A percentile compares a stretch with the other conserved stretches of the same genome.
Conservation (phyloP, 2,329 filamentous ascomycete genomes). For the Apiospora saccharicola region DNA sequence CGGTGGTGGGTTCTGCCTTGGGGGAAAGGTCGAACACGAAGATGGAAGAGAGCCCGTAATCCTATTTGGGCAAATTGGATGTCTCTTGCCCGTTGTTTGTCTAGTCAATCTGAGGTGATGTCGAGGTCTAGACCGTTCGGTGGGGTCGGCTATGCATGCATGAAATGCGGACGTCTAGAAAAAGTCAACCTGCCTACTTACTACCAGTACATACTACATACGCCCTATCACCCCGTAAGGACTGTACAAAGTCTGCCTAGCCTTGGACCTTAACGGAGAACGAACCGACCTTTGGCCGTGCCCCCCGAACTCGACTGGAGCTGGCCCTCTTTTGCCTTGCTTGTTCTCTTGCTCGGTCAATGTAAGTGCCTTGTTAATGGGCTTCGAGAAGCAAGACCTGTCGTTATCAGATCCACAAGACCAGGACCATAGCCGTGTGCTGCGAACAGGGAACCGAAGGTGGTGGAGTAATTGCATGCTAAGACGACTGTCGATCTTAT, state of each 20-base stretch:
- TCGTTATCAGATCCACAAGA: not conserved
- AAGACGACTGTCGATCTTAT: slow-evolving; percentile 24
- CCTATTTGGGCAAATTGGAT: slow-evolving; percentile 19
- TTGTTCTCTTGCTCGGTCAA: not conserved
- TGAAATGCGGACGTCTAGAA: slow-evolving; percentile 24
- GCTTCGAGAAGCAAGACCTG: not conserved
- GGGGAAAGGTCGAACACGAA: slow-evolving; percentile 10
- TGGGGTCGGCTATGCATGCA: slow-evolving; percentile 25
- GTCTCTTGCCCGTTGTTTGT: slow-evolving; percentile 17
- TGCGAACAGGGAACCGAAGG: not conserved
- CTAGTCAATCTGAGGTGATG: slow-evolving; percentile 20
- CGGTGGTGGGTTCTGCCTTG: not conserved
- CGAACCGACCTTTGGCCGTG: not conserved
- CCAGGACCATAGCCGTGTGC: not conserved
- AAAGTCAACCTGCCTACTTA: slow-evolving; percentile 4
- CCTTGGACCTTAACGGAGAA: not conserved
- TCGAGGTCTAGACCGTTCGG: slow-evolving; percentile 27
- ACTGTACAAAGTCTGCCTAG: not conserved
- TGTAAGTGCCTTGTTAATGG: not conserved
- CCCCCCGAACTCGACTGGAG: not conserved
- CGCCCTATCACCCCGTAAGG: not conserved
- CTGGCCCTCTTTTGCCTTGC: not conserved
- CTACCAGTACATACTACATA: not conserved
- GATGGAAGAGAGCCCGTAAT: slow-evolving; percentile 4
- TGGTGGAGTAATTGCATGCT: not conserved